phyloP scores from a whole-genome alignment of 306 rosid genomes.

The Vigna hirtella region DNA sequence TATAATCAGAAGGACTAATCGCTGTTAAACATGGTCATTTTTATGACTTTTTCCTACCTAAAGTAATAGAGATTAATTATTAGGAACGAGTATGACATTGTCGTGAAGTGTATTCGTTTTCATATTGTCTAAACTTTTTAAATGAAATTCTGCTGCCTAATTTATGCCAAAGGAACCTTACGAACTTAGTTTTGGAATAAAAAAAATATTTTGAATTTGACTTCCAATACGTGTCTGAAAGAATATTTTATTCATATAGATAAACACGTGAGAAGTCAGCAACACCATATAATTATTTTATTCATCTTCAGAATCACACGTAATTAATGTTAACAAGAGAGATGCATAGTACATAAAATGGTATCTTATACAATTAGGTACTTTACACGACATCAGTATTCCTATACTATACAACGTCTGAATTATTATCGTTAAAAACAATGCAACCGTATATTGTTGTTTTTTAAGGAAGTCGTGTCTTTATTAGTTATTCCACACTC shows the following conservation, averaged over 20 bases:
- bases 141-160: not conserved
- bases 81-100: not conserved
- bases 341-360: not conserved
- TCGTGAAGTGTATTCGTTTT: not conserved
- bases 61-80: not conserved
- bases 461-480: not conserved
- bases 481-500: not conserved
- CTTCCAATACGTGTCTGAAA: not conserved
- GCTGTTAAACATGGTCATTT: not conserved
- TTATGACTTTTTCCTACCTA: not conserved
- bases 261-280: not conserved
- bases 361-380: not conserved
- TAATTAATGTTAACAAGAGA: not conserved
- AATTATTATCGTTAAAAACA: not conserved
- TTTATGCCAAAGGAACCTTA: not conserved
- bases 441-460: not conserved
- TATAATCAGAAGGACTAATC: too few species aligned
- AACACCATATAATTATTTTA: not conserved
- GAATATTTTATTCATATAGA: slow-evolving; percentile 16
- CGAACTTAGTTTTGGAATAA: not conserved
- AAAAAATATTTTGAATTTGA: not conserved
- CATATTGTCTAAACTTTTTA: not conserved
- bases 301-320: not conserved
- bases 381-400: not conserved
- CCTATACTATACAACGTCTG: not conserved